Conservation (phyloP, 495 filamentous ascomycete genomes). For the Aspergillus indologenus region DNA sequence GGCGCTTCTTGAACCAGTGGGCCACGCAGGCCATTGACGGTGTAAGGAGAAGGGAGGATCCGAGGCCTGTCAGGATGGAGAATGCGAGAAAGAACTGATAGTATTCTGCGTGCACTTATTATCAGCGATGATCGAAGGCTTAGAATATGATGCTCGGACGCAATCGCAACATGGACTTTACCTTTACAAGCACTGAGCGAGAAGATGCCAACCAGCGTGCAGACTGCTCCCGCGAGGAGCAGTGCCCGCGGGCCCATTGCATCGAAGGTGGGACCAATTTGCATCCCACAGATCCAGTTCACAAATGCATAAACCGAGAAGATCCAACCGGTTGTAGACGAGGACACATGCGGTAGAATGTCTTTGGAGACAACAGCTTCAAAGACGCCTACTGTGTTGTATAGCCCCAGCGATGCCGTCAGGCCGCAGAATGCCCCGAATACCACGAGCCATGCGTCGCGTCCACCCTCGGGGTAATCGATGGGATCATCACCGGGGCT, state of each 20-base stretch:
- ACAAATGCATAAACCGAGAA: conserved; percentile 63
- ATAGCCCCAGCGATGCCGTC: conserved; percentile 57
- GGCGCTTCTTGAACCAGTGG: conserved; percentile 63
- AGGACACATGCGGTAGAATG: conserved; percentile 48
- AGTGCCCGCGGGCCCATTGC: conserved; percentile 21
- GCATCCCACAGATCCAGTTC: conserved; percentile 44
- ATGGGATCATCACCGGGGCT: too few species aligned
- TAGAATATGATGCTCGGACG: too few species aligned
- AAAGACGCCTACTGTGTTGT: conserved; percentile 64
- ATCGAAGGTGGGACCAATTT: conserved; percentile 29
- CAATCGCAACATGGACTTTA: conserved; percentile 10
- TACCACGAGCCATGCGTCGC: conserved; percentile 59
- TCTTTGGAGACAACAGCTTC: conserved; percentile 56
- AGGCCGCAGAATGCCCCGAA: conserved; percentile 56
- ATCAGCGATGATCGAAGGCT: too few species aligned
- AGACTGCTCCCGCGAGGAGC: conserved; percentile 26
- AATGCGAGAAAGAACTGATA: conserved; percentile 34
- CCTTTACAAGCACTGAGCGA: conserved; percentile 48
- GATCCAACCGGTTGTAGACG: conserved; percentile 63
- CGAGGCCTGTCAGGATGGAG: conserved; percentile 18
- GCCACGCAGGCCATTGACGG: conserved; percentile 51
- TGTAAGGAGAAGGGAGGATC: conserved; percentile 53
- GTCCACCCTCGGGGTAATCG: conserved; percentile 54
- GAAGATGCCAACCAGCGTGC: conserved; percentile 43
- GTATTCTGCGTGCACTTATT: conserved; percentile 18